phyloP scores from a whole-genome alignment of 345 rosid species.

The Theobroma cacao region DNA sequence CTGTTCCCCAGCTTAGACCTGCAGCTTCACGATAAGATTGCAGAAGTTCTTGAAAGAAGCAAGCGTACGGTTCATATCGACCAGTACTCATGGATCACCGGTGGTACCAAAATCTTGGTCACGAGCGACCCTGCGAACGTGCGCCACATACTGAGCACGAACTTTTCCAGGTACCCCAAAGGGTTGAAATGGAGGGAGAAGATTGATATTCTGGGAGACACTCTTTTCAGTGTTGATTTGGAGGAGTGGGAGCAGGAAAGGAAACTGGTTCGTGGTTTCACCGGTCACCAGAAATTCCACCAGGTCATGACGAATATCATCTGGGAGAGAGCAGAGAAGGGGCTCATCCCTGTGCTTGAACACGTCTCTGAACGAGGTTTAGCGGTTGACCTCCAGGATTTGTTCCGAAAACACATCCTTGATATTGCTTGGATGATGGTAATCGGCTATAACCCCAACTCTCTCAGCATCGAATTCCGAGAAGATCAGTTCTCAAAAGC shows the following conservation, averaged over 20 bases:
- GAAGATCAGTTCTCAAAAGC: constrained; percentile 1
- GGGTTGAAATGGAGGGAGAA: constrained; percentile 11
- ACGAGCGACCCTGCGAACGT: constrained; percentile 9
- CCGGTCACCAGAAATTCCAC: constrained; percentile 4
- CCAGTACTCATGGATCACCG: neutral
- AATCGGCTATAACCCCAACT: neutral
- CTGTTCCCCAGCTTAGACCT: neutral
- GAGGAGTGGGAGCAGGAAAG: constrained; percentile 4
- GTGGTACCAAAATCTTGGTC: neutral
- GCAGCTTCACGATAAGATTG: neutral
- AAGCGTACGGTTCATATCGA: neutral
- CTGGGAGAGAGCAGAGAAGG: neutral
- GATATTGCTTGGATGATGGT: constrained; percentile 2
- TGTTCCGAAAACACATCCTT: constrained; percentile 5
- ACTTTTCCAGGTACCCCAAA: neutral
- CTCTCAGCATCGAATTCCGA: neutral
- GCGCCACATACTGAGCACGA: constrained; percentile 1
- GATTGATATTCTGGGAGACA: constrained; percentile 2
- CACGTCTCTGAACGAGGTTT: neutral
- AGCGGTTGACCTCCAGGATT: neutral
- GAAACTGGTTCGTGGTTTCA: neutral
- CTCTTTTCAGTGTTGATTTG: neutral
- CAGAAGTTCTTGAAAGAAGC: constrained; percentile 7
- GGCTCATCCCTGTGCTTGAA: neutral
- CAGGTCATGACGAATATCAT: neutral